Conservation (phyloP, 306 rosid genomes). For the Rosa multiflora region DNA sequence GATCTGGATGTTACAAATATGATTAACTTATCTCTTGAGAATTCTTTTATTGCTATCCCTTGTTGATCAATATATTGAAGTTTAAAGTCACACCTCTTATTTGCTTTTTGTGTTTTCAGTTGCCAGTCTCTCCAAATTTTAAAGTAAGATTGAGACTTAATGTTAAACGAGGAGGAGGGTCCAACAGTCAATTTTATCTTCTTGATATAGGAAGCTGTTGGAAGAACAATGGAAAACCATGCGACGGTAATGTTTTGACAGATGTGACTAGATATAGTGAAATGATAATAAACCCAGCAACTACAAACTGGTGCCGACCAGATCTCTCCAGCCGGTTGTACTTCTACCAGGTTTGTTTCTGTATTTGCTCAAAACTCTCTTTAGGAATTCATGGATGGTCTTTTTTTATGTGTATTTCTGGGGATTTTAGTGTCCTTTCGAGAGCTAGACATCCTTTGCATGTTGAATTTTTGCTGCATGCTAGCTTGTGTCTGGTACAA, state of each 20-base stretch:
- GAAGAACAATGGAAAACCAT: constrained; percentile 56
- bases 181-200: constrained; percentile 47
- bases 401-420: too few species aligned
- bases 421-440: too few species aligned
- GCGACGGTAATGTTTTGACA: constrained; percentile 44
- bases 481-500: too few species aligned
- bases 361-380: not conserved
- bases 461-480: too few species aligned
- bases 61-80: not conserved
- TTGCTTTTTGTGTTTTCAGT: constrained; percentile 19
- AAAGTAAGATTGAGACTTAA: constrained; percentile 46
- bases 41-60: not conserved
- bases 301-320: constrained; percentile 38
- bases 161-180: constrained; percentile 46
- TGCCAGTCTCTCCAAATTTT: constrained; percentile 52
- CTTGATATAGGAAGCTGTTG: constrained; percentile 56
- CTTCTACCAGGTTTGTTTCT: constrained; percentile 48
- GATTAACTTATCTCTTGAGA: too few species aligned
- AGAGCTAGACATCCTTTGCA: too few species aligned
- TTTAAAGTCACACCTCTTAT: not conserved
- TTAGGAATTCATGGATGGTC: not conserved
- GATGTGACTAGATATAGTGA: constrained; percentile 55
- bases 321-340: constrained; percentile 45
- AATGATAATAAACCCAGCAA: constrained; percentile 55
- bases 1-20: too few species aligned